Conservation (phyloP, 2,329 filamentous ascomycete species). For the Cladosporium halotolerans region DNA sequence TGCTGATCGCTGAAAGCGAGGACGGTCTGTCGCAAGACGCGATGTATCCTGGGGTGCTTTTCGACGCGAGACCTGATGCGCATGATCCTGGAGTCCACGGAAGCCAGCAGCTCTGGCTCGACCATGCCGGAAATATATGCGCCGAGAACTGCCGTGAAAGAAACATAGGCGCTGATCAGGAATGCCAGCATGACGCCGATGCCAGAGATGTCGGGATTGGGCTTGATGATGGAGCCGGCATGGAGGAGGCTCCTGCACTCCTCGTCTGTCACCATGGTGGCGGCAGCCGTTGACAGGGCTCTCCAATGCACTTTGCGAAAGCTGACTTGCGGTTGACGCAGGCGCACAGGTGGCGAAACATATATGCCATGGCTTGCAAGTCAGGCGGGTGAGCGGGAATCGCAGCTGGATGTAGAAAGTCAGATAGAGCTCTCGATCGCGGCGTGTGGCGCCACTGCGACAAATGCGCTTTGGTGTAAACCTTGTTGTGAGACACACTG, state of each 20-base stretch:
- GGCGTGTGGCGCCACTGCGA: too few species aligned
- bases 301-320: too few species aligned
- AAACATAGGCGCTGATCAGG: slow-evolving; percentile 18
- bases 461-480: too few species aligned
- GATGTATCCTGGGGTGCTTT: neutral
- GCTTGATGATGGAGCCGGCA: slow-evolving; percentile 1
- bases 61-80: slow-evolving; percentile 12
- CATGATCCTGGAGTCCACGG: slow-evolving; percentile 11
- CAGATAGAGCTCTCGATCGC: too few species aligned
- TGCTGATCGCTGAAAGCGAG: slow-evolving; percentile 7
- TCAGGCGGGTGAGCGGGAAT: too few species aligned
- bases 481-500: too few species aligned
- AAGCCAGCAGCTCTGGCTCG: slow-evolving; percentile 15
- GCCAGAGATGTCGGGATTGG: slow-evolving; percentile 20
- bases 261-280: neutral
- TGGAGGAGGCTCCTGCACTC: neutral
- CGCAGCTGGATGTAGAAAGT: too few species aligned
- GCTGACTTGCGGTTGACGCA: too few species aligned
- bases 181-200: slow-evolving; percentile 20
- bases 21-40: slow-evolving; percentile 1
- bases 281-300: neutral
- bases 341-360: too few species aligned
- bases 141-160: slow-evolving; percentile 14
- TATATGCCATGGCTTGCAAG: too few species aligned
- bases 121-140: slow-evolving; percentile 16